These are phyloP conservation scores for Podaxis pistillaris DNA, from an alignment of 768 basidiomycete species.

Conservation along the genomic window DNA sequence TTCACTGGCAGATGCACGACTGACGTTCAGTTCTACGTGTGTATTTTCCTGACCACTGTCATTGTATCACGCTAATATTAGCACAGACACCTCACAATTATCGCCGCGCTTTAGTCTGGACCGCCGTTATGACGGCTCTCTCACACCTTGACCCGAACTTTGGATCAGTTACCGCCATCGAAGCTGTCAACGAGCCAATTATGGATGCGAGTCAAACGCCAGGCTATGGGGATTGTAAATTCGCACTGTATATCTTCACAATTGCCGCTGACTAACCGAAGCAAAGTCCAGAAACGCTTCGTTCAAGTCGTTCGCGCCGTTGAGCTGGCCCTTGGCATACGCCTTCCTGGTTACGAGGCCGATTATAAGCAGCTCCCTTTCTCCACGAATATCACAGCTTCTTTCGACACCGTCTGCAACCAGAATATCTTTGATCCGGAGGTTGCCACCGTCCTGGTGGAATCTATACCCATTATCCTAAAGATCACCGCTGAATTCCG, in stretches of 20 bases:
- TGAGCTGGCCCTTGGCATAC: constrained; percentile 60
- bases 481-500: constrained; percentile 27
- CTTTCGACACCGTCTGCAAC: constrained; percentile 22
- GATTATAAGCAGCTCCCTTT: constrained; percentile 15
- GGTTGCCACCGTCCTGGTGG: constrained; percentile 29
- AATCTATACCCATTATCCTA: constrained; percentile 36
- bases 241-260: background rate
- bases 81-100: constrained; percentile 68
- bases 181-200: constrained; percentile 79
- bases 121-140: constrained; percentile 73
- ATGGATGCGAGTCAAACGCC: constrained; percentile 71
- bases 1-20: constrained; percentile 73
- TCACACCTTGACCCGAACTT: constrained; percentile 71
- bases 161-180: constrained; percentile 61
- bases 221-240: constrained; percentile 65
- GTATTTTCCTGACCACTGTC: constrained; percentile 3
- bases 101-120: constrained; percentile 77
- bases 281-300: constrained; percentile 65
- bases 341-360: constrained; percentile 30
- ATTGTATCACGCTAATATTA: background rate
- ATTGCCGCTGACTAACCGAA: constrained; percentile 4
- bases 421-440: constrained; percentile 24
- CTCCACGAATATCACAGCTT: constrained; percentile 24
- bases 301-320: constrained; percentile 65
- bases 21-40: constrained; percentile 72